Conservation (phyloP, 163 green algal species). For the Prototheca wickerhamii region DNA sequence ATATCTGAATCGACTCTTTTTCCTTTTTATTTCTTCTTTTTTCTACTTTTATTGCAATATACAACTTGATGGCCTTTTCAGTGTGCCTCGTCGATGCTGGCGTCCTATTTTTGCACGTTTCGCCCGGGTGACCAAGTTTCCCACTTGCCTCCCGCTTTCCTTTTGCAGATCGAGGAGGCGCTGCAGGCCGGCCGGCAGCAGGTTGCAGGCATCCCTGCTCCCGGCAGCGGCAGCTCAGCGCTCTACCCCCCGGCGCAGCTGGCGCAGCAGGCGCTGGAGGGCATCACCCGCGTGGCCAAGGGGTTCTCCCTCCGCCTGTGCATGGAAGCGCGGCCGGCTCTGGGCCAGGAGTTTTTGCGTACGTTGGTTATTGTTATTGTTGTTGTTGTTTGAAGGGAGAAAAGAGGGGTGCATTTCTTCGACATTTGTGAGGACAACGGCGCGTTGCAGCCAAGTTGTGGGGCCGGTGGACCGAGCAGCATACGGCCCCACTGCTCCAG, state of each 20-base stretch:
- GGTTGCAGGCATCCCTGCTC: too few relatives aligned
- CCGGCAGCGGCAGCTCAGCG: neutral
- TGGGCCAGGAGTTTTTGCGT: conserved; percentile 37
- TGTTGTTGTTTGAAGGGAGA: too few relatives aligned
- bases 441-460: too few relatives aligned
- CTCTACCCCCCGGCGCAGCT: conserved; percentile 4
- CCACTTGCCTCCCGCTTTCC: neutral
- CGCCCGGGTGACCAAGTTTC: too few relatives aligned
- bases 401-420: too few relatives aligned
- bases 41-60: neutral
- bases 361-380: neutral
- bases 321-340: conserved; percentile 45
- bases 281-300: conserved; percentile 63
- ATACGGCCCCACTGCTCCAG: too few relatives aligned
- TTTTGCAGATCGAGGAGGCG: neutral
- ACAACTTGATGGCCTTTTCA: neutral
- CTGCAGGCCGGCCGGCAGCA: neutral
- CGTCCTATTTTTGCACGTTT: too few relatives aligned
- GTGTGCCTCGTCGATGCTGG: too few relatives aligned
- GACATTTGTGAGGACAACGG: too few relatives aligned
- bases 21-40: neutral
- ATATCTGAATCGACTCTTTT: neutral
- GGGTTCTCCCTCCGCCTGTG: conserved; percentile 64
- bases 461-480: too few relatives aligned
- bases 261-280: conserved; percentile 64